phyloP scores from a whole-genome alignment of 371 early-diverging fungal species.

The Mucor plumbeus region DNA sequence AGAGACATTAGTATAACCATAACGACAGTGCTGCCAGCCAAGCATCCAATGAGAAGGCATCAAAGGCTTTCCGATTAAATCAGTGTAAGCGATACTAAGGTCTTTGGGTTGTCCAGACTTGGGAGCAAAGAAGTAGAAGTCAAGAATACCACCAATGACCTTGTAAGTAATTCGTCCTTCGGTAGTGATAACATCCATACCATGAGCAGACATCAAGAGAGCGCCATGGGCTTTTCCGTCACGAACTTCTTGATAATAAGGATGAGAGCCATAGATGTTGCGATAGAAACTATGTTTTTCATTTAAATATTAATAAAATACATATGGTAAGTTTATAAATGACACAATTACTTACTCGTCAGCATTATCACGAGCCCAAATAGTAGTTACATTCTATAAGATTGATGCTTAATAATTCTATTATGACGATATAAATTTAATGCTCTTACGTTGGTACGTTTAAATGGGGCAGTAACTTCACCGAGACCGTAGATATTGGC shows the following conservation, averaged over 20 bases:
- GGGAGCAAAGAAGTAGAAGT: slow-evolving; percentile 69
- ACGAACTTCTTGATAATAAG: slow-evolving; percentile 75
- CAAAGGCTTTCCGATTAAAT: slow-evolving; percentile 69
- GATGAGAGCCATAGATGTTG: slow-evolving; percentile 76
- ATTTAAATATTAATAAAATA: too few relatives aligned
- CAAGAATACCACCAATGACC: slow-evolving; percentile 70
- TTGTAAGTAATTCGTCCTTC: slow-evolving; percentile 65
- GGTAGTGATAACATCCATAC: slow-evolving; percentile 74
- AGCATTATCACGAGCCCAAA: slow-evolving; percentile 66
- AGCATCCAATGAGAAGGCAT: slow-evolving; percentile 67
- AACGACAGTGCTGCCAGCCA: slow-evolving; percentile 79
- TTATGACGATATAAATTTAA: too few relatives aligned
- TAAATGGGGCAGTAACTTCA: slow-evolving; percentile 61
- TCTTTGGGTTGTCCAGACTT: slow-evolving; percentile 50
- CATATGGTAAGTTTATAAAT: too few relatives aligned
- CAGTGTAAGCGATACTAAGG: slow-evolving; percentile 69
- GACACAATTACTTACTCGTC: slow-evolving; percentile 32
- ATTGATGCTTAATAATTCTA: too few relatives aligned
- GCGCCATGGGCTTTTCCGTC: slow-evolving; percentile 62
- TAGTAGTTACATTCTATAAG: slow-evolving; percentile 40
- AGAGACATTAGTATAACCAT: slow-evolving; percentile 66
- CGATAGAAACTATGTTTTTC: slow-evolving; percentile 36
- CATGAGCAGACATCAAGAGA: slow-evolving; percentile 68
- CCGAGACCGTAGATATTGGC: slow-evolving; percentile 79
- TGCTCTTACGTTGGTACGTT: slow-evolving; percentile 39